phyloP scores from a whole-genome alignment of 2,329 filamentous ascomycete genomes.

The Apiospora malaysiana region DNA sequence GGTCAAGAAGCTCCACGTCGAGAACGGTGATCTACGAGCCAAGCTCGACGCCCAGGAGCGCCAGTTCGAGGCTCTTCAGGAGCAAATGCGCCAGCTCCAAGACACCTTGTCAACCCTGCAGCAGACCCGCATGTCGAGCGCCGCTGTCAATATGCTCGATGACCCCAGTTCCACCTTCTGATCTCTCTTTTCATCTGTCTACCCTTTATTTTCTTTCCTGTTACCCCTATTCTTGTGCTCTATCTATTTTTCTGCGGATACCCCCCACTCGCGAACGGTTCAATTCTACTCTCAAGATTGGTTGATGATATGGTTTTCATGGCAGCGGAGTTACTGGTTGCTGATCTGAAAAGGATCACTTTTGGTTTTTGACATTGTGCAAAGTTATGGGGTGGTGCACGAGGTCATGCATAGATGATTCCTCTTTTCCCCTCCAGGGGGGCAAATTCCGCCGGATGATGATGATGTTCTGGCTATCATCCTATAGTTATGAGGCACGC shows the following conservation, averaged over 20 bases:
- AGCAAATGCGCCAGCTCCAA: slow-evolving; percentile 54
- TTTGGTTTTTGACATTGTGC: neutral
- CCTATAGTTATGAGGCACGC: slow-evolving; percentile 16
- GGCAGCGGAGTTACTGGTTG: slow-evolving; percentile 15
- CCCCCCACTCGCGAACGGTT: slow-evolving; percentile 12
- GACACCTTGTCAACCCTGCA: slow-evolving; percentile 31
- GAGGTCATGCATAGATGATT: neutral
- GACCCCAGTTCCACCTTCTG: neutral
- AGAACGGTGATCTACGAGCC: slow-evolving; percentile 57
- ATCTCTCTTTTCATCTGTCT: neutral
- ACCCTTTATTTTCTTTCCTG: neutral
- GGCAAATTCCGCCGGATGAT: neutral
- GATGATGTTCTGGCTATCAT: slow-evolving; percentile 5
- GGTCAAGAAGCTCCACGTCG: slow-evolving; percentile 68
- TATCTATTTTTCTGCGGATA: slow-evolving; percentile 7
- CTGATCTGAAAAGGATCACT: neutral
- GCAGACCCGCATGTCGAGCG: slow-evolving; percentile 4
- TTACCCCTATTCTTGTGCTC: neutral
- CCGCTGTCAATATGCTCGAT: neutral
- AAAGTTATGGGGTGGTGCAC: neutral
- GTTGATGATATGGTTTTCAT: slow-evolving; percentile 14
- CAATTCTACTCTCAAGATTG: neutral
- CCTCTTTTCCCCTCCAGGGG: neutral
- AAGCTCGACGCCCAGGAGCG: slow-evolving; percentile 56
- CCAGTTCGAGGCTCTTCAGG: slow-evolving; percentile 45